phyloP scores from a whole-genome alignment of 148 eudicot genomes.

The Rhododendron ferrugineum region DNA sequence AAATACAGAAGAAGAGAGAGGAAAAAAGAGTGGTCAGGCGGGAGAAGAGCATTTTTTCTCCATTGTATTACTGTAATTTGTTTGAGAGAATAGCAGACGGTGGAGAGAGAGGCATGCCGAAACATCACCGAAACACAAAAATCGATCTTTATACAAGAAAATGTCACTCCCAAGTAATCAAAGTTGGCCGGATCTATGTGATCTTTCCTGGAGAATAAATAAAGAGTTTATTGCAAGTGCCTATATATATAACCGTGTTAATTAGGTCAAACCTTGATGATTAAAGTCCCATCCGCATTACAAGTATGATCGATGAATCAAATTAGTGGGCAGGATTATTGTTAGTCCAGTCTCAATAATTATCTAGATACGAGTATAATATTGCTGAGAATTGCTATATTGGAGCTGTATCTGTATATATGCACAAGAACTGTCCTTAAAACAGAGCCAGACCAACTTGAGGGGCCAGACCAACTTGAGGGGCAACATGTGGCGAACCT shows the following conservation, averaged over 20 bases:
- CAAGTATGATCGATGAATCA: not conserved
- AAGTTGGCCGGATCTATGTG: not conserved
- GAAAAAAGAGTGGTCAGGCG: too few species aligned
- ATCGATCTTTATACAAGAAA: not conserved
- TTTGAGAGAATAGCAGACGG: too few species aligned
- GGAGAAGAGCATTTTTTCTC: too few species aligned
- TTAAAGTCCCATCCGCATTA: not conserved
- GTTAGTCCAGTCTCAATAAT: not conserved
- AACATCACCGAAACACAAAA: not conserved
- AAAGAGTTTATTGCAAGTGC: not conserved
- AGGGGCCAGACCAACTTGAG: not conserved
- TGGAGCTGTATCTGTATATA: not conserved
- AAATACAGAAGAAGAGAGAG: too few species aligned
- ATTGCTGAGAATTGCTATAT: not conserved
- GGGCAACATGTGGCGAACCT: not conserved
- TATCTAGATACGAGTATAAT: too few species aligned
- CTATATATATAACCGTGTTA: not conserved
- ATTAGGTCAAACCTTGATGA: not conserved
- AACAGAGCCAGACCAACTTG: not conserved
- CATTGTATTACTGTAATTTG: too few species aligned
- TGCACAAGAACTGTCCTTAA: not conserved
- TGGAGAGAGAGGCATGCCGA: too few species aligned
- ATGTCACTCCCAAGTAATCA: not conserved
- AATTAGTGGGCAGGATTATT: not conserved
- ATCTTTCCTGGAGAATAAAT: not conserved